Base-by-base conservation (phyloP, 208 protist genomes). In the Wallacemonas sp. region DNA sequence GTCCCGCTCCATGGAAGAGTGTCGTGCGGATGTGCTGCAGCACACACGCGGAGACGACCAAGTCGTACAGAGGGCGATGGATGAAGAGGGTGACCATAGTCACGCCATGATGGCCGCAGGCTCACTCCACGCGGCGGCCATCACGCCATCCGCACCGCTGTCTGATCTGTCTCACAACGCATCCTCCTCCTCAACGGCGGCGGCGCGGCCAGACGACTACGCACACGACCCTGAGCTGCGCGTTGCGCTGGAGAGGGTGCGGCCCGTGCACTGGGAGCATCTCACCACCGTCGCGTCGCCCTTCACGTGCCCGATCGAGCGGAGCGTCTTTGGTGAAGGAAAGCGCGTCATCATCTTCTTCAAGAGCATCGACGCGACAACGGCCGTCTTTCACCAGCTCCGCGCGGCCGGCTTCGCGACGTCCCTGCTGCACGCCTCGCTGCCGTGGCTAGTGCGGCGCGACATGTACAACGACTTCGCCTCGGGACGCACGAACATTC, bases 401-500 rank as follows among this genome's bases (percentile, higher is more conserved):
- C 83, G 76, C 21, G 63, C 65, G 24, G 62, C 62, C 0, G 89
- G 89, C 27, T 90, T 78, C 55, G 77, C 83, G 32, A 80, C 83
- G 29, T 84, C 83, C 26, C 72, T 92, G 16, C 72, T 95, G 33
- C 85, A 95, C 60, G 85, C 83, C 41, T 71, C 84, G 16, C 64
- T 95, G 48, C 89, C 89, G 12, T 68, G 61, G 63, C 34, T 30
- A 55, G 89, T 91, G 44, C 85, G 89, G 14, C 60, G 72, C 38
- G 64, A 80, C 14, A 85, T 87, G 74, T 92, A 85, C 68, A 61
- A 61, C 1, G 79, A 89, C 72, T 95, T 89, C 61, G 76, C 78
- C 19, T 76, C 80, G 8, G 94, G 94, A 11, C 74, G 89, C 11
- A 93, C 89, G 41, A 88, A 83, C 60, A 90, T 97, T 39, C 80